phyloP scores from a whole-genome alignment of 2,329 filamentous ascomycete genomes.

The Aspergillus ruber region DNA sequence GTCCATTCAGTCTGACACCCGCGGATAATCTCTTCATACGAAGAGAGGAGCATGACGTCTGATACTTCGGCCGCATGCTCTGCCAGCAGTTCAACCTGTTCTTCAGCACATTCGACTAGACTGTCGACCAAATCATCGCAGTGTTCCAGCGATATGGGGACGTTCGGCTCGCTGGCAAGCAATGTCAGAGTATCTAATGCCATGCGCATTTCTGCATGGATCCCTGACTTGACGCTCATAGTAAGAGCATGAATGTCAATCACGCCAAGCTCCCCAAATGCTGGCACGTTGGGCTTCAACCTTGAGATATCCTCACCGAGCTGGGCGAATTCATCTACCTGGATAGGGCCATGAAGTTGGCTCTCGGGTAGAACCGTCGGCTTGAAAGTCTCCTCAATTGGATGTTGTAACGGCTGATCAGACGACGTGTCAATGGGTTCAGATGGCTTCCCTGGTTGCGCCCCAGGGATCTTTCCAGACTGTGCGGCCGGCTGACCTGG shows the following conservation, averaged over 20 bases:
- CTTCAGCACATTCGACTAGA: conserved; percentile 82
- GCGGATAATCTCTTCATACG: conserved; percentile 82
- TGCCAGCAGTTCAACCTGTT: conserved; percentile 75
- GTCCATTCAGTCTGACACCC: conserved; percentile 69
- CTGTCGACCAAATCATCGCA: conserved; percentile 88
- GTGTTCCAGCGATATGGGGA: conserved; percentile 61
- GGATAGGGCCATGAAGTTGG: conserved; percentile 64
- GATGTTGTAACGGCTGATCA: conserved; percentile 29
- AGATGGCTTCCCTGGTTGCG: conserved; percentile 22
- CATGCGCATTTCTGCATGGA: conserved; percentile 81
- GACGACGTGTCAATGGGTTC: conserved; percentile 24
- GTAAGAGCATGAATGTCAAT: conserved; percentile 88
- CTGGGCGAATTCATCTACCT: conserved; percentile 58
- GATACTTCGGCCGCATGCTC: conserved; percentile 81
- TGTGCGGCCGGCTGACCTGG: conserved; percentile 23
- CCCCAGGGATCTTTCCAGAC: conserved; percentile 19
- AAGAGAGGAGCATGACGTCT: conserved; percentile 72
- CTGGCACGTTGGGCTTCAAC: conserved; percentile 68
- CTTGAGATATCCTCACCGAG: conserved; percentile 61
- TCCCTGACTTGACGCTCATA: conserved; percentile 81
- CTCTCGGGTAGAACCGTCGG: conserved; percentile 43
- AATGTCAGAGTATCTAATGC: conserved; percentile 77
- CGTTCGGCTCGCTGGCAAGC: conserved; percentile 58
- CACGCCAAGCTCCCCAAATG: conserved; percentile 69
- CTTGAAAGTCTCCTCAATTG: conserved; percentile 41